These are phyloP conservation scores for Spiraea crenata DNA, from an alignment of 331 rosid species.

Conservation along the genomic window DNA sequence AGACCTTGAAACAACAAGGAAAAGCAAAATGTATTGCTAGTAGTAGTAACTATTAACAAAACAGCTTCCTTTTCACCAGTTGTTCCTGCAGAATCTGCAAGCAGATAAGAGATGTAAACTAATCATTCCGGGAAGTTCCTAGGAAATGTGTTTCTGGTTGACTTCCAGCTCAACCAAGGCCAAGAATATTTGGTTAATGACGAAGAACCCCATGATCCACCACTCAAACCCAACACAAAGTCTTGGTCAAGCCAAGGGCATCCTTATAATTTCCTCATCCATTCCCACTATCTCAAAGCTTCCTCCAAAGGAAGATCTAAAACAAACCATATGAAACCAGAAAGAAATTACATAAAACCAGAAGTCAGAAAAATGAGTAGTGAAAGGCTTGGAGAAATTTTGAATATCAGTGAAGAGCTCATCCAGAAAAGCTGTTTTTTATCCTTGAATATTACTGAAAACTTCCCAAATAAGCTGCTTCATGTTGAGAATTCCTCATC, in stretches of 20 bases:
- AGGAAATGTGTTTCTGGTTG: too few species aligned
- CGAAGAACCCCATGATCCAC: too few species aligned
- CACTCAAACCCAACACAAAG: too few species aligned
- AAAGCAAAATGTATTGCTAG: too few species aligned
- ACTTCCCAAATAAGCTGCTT: conserved; percentile 26
- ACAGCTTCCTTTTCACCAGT: too few species aligned
- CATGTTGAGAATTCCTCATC: conserved; percentile 22
- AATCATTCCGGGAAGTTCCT: too few species aligned
- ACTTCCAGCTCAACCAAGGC: too few species aligned
- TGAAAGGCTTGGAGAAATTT: conserved; percentile 30
- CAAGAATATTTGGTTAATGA: too few species aligned
- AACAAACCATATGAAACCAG: background rate
- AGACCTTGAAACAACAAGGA: too few species aligned
- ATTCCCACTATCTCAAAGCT: background rate
- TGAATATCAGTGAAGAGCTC: conserved; percentile 31
- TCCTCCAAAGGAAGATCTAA: background rate
- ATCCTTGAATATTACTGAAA: conserved; percentile 38
- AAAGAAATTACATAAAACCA: background rate
- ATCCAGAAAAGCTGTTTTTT: conserved; percentile 31
- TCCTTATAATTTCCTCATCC: background rate
- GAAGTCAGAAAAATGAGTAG: conserved; percentile 33
- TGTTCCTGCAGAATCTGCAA: background rate
- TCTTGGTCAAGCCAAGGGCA: background rate
- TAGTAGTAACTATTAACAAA: background rate
- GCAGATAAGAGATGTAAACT: too few species aligned